Conservation (phyloP, 2,329 filamentous ascomycete genomes). For the Clonostachys sp. region DNA sequence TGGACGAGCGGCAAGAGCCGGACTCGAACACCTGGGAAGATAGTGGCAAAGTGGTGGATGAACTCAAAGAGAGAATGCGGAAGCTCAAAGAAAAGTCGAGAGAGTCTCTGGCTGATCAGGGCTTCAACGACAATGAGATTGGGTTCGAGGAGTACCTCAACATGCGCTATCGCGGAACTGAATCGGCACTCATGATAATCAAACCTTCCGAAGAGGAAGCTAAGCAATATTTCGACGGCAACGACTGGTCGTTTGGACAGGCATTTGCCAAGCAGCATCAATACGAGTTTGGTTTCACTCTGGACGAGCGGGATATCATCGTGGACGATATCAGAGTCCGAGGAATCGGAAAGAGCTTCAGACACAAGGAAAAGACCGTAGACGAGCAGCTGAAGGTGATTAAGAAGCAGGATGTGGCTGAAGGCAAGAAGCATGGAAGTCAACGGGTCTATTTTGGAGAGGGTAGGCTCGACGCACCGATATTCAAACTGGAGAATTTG, state of each 20-base stretch:
- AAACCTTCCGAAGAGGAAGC: constrained; percentile 63
- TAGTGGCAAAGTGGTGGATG: constrained; percentile 49
- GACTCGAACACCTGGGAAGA: constrained; percentile 60
- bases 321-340: constrained; percentile 85
- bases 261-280: constrained; percentile 85
- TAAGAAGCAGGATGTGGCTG: constrained; percentile 50
- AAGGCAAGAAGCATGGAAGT: constrained; percentile 58
- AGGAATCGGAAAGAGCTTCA: constrained; percentile 84
- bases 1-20: constrained; percentile 84
- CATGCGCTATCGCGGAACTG: constrained; percentile 86
- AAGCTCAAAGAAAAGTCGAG: constrained; percentile 74
- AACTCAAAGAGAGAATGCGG: constrained; percentile 69
- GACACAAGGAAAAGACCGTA: constrained; percentile 74
- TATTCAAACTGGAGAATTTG: constrained; percentile 78
- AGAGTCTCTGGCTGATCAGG: constrained; percentile 66
- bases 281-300: constrained; percentile 88
- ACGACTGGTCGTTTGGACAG: constrained; percentile 77
- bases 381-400: constrained; percentile 76
- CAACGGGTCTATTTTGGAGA: constrained; percentile 81
- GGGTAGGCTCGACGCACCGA: constrained; percentile 70
- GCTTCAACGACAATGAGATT: constrained; percentile 70
- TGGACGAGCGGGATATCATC: constrained; percentile 80
- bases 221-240: constrained; percentile 52
- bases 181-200: constrained; percentile 86
- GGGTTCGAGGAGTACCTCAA: constrained; percentile 91